Base-by-base conservation (phyloP, 225 moss, liverwort and hornwort genomes). In the Straminergon stramineum region DNA sequence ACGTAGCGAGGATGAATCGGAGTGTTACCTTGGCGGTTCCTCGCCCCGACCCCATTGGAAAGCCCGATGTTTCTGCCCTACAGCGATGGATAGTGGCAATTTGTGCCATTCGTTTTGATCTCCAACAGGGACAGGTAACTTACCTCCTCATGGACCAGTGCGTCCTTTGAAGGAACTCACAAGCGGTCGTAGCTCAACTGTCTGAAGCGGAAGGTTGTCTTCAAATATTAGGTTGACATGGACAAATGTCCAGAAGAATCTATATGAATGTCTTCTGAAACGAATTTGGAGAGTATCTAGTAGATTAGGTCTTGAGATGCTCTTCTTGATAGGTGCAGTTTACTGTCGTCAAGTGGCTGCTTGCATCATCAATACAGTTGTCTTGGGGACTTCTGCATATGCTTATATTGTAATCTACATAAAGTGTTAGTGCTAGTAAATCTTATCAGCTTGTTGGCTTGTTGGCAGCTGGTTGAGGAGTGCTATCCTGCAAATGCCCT, bases 31-130 rank as follows among this genome's bases (percentile, higher is more conserved):
- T 94, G 91, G 91, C 93, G 91, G 95, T 92, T 92, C 89, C 96
- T 90, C 95, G 95, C 91, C 88, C 92, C 67, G 97, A 99, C 60
- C 57, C 93, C 64, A 82, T 94, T 84, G 95, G 94, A 76, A 94
- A 95, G 91, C 61, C 96, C 75, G 97, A 99, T 95, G 93, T 95
- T 52, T 86, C 92, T 83, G 95, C 95, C 35, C 93, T 99, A 62
- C 96, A 95, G 89, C 92, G 96, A 86, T 99, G 99, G 99, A 92
- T 96, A 85, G 96, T 99, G 92, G 97, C 96, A 77, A 91, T 99
- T 83, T 97, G 97, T 92, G 96, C 96, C 85, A 99, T 99, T 89
- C 96, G 97, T 83, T 99, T 99, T 81, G 99, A 99, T 93, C 96
- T 99, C 90, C 97, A 99, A 92, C 99, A 99, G 92, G 99, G 99